Base-by-base conservation (phyloP, 495 filamentous ascomycete species). In the Penicillium simplicissimum region DNA sequence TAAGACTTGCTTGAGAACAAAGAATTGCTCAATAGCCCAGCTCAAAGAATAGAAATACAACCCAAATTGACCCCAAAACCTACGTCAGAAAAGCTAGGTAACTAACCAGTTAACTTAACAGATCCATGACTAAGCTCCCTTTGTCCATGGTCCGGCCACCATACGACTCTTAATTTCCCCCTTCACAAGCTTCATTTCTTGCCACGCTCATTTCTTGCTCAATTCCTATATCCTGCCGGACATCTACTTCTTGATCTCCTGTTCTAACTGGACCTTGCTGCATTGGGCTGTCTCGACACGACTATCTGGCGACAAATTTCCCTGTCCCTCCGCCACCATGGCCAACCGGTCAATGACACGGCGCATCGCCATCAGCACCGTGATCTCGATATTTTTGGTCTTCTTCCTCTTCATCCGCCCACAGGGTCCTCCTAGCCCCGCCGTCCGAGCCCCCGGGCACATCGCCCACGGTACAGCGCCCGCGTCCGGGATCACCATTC, bases 341-440 rank as follows among this genome's bases (percentile, higher is more conserved):
- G 73, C 77, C 5, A 76, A 67, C 55, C 79, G 77, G 34, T 77
- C 79, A 62, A 72, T 77, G 57, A 76, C 75, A 48, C 71, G 76
- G 55, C 75, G 74, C 38, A 73, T 81, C 48, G 59, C 72, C 51
- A 70, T 75, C 64, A 73, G 76, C 70, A 68, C 64, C 35, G 63
- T 61, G n/a, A 65, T 78, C 21, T 47, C 72, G 7, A 58, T 77
- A 51, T 72, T 73, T 42, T 62, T 81, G 38, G 40, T 79, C 28
- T 76, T 79, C 36, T 62, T 81, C 58, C 66, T 79, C 49, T 76
- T 81, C 56, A 65, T 79, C 43, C 68, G 71, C 38, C 77, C 77
- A 0, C 68, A 79, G 36, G 78, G 75, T 5, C 77, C 76, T 1
- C 71, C 73, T 25, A 78, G 76, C 42, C 76, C 79, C 36, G 75